These are phyloP conservation scores for Macrolepiota fuliginosa DNA, from an alignment of 768 basidiomycete genomes.

Conservation along the genomic window DNA sequence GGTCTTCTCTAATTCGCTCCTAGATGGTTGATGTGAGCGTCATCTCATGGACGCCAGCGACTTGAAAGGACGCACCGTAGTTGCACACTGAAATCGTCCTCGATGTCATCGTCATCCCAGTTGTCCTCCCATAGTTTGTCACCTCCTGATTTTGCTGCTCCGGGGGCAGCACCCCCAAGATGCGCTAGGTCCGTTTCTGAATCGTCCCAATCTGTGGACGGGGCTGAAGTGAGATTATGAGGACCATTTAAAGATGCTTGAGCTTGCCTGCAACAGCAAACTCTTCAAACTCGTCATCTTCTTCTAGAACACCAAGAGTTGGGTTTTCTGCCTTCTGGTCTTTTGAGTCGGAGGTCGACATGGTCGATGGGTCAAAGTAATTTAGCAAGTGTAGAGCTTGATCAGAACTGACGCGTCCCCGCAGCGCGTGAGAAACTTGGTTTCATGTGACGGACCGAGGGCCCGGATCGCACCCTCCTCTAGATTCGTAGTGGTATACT, in stretches of 20 bases:
- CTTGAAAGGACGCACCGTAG: conserved; percentile 63
- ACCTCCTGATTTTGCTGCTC: conserved; percentile 74
- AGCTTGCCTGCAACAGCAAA: conserved; percentile 78
- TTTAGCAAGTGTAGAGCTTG: not conserved
- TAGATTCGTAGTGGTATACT: no score
- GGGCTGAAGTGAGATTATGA: not conserved
- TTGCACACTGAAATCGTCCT: conserved; percentile 95
- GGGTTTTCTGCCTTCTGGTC: conserved; percentile 39
- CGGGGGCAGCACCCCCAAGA: conserved; percentile 69
- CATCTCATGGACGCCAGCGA: not conserved
- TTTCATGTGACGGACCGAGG: not conserved
- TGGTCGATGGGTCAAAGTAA: not conserved
- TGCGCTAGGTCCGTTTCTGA: conserved; percentile 81
- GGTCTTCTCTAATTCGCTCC: conserved; percentile 47
- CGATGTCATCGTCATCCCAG: conserved; percentile 99
- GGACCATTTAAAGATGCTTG: not conserved
- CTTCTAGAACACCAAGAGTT: conserved; percentile 86
- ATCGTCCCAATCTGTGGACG: conserved; percentile 79
- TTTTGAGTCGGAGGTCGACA: conserved; percentile 50
- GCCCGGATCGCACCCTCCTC: no score
- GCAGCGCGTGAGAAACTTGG: not conserved
- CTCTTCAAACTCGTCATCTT: conserved; percentile 97
- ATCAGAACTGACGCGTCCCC: not conserved
- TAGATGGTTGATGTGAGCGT: conserved; percentile 20
- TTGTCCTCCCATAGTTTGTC: conserved; percentile 99